phyloP scores from a whole-genome alignment of 2,329 filamentous ascomycete species.

The Aspergillus sp. region DNA sequence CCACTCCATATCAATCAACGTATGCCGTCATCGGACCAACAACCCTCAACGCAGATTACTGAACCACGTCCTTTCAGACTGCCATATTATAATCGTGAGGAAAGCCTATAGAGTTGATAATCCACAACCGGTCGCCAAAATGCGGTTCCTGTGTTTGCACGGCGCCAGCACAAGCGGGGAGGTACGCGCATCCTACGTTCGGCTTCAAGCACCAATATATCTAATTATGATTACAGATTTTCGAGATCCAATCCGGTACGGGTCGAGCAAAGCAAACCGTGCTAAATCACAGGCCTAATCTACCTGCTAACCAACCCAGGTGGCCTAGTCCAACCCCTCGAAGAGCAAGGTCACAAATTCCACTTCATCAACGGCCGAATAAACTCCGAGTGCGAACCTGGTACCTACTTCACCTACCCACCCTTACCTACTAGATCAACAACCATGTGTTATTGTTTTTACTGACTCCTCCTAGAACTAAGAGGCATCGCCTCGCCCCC shows the following conservation, averaged over 20 bases:
- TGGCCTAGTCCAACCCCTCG: slow-evolving; percentile 28
- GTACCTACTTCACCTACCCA: slow-evolving; percentile 20
- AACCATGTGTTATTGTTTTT: not conserved
- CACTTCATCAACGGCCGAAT: slow-evolving; percentile 29
- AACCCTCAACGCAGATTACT: not conserved
- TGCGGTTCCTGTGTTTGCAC: slow-evolving; percentile 36
- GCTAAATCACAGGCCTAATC: not conserved
- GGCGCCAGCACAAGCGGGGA: slow-evolving; percentile 32
- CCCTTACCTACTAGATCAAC: not conserved
- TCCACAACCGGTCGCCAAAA: slow-evolving; percentile 10
- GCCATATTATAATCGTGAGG: not conserved
- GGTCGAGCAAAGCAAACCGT: not conserved
- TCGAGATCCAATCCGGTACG: slow-evolving; percentile 34
- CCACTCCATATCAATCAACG: not conserved
- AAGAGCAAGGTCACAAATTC: slow-evolving; percentile 29
- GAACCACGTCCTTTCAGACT: not conserved
- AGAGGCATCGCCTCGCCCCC: slow-evolving; percentile 31
- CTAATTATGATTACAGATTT: slow-evolving; percentile 25
- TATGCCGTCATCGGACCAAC: slow-evolving; percentile 6
- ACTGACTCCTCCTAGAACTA: slow-evolving; percentile 22
- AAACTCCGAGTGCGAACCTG: slow-evolving; percentile 25
- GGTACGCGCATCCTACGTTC: slow-evolving; percentile 17
- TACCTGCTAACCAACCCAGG: slow-evolving; percentile 19
- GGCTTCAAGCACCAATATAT: not conserved
- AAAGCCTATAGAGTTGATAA: not conserved